These are phyloP conservation scores for Alnus glutinosa DNA, from an alignment of 306 rosid genomes.

Conservation along the genomic window DNA sequence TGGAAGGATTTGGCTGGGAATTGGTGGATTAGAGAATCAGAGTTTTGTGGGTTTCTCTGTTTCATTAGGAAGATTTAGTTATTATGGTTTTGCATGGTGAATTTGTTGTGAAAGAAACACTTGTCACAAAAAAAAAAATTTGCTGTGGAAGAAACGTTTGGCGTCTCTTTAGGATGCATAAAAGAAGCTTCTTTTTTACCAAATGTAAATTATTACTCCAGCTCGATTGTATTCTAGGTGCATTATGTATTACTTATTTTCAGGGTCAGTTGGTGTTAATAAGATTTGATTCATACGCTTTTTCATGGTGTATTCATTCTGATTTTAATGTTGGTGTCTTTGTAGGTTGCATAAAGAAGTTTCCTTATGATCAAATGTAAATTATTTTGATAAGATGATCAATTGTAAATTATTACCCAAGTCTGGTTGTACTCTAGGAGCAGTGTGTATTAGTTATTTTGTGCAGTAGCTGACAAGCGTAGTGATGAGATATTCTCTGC, in stretches of 20 bases:
- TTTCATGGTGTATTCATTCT: neutral
- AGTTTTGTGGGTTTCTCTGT: neutral
- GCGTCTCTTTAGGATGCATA: neutral
- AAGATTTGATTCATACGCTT: neutral
- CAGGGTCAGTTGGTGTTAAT: neutral
- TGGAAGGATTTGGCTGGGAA: neutral
- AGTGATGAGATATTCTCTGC: neutral
- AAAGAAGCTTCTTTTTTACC: neutral
- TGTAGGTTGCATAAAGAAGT: neutral
- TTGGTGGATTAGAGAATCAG: neutral
- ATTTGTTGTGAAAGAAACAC: neutral
- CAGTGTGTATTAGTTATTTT: neutral
- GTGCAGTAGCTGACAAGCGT: neutral
- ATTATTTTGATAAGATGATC: neutral
- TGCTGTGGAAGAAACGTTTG: neutral
- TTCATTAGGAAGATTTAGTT: neutral
- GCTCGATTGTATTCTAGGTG: neutral
- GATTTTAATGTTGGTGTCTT: neutral
- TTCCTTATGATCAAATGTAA: neutral
- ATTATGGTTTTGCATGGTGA: neutral
- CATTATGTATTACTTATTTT: neutral
- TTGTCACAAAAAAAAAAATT: too few species aligned
- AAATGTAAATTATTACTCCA: neutral
- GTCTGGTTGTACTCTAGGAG: neutral
- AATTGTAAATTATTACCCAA: too few species aligned